Evolutionary conservation across 371 early-diverging fungal species (phyloP), one percentile per base, ranked within the genome.

Genomic region (Entomophthora muscae): DNA sequence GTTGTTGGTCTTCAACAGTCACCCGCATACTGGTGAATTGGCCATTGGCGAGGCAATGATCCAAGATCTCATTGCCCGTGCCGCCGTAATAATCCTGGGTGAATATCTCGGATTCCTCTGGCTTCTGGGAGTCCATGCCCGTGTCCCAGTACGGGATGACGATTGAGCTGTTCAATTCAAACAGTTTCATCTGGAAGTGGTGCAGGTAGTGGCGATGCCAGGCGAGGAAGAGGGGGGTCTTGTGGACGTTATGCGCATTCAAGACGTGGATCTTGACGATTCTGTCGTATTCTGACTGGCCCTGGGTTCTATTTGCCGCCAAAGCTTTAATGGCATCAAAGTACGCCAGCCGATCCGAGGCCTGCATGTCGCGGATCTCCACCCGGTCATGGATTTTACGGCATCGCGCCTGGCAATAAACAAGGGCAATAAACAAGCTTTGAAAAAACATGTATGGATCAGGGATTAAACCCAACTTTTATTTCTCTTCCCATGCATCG

Each of bases 151-250:
- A 57, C 7, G 57, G 57, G 31, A 57, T 57, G 17, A 57, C 57
- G 22, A 57, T 17, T 12, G 27, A 29, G 24, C 30, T 27, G 31
- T 57, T 22, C 2, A 10, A 7, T n/a, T 27, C 27, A 51, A 24
- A 2, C 28, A 62, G 3, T n/a, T n/a, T n/a, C 28, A 24, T 3
- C n/a, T 62, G 13, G 52, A 52, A 22, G 24, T 13, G 3, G 28
- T 28, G 23, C 1, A 62, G 29, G 52, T 23, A 62, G 21, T 62
- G 26, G 27, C 63, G 63, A 53, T 62, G 63, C 63, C 63, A 62
- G 24, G 63, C 53, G 26, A 62, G 53, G 22, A 62, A 62, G 7
- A 26, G 27, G 23, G 63, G 63, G 21, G 12, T 30, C 10, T 22
- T 22, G 27, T 64, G 64, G 10, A 53, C 33, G 7, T 23, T 12